Percentiles rank a stretch among this genome's conserved stretches.
Conservation (phyloP, 768 basidiomycete species). For the Tephrocybe sp. region DNA sequence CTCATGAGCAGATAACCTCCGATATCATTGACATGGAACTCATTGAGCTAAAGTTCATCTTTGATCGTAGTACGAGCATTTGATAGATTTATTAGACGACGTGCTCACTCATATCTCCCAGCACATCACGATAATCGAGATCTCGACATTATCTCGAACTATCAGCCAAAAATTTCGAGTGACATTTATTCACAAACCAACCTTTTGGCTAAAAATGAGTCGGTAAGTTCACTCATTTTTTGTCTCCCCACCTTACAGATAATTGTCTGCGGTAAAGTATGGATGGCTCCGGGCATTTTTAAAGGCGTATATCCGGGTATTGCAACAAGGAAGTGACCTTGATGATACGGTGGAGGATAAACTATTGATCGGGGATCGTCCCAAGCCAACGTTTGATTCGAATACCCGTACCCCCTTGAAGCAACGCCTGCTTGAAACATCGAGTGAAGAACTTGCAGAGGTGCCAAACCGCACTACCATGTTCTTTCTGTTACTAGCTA, state of each 20-base stretch:
- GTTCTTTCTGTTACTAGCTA: too few species aligned
- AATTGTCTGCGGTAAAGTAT: conserved; percentile 36
- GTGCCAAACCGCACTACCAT: too few species aligned
- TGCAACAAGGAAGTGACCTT: conserved; percentile 78
- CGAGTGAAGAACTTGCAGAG: conserved; percentile 54
- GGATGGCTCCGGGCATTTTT: conserved; percentile 75
- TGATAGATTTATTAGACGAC: background rate
- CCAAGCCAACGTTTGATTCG: conserved; percentile 57
- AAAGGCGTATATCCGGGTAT: conserved; percentile 74
- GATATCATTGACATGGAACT: conserved; percentile 82
- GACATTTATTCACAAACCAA: conserved; percentile 68
- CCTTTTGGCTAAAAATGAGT: conserved; percentile 66
- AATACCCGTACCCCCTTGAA: conserved; percentile 51
- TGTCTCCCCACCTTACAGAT: background rate
- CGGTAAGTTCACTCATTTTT: conserved; percentile 25
- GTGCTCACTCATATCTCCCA: conserved; percentile 23
- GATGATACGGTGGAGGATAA: conserved; percentile 83
- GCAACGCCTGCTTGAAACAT: conserved; percentile 55
- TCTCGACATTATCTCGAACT: conserved; percentile 73
- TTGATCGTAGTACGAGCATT: conserved; percentile 60
- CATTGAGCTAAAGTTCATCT: conserved; percentile 81
- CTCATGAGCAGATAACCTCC: conserved; percentile 68
- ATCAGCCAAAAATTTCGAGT: conserved; percentile 59
- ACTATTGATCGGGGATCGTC: conserved; percentile 76
- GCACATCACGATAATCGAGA: conserved; percentile 89